A percentile compares a stretch with the other conserved stretches of the same genome.
These are phyloP conservation scores for Pichiaceae sp. DNA, from an alignment of 1,139 yeast genomes.

Conservation along the genomic window DNA sequence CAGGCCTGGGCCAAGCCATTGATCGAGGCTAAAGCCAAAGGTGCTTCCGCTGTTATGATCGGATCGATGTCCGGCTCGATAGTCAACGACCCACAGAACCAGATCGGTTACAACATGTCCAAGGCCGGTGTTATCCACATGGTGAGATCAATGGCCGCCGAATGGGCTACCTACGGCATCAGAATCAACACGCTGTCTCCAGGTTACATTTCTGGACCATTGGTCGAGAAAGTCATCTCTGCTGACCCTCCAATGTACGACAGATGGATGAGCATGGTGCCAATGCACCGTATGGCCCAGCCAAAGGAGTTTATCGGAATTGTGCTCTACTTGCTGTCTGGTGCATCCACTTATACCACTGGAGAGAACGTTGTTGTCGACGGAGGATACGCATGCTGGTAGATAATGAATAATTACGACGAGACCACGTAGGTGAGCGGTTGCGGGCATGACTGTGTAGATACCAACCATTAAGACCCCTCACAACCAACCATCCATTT, in stretches of 20 bases:
- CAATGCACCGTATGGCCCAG: constrained; percentile 73
- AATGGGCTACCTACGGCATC: constrained; percentile 74
- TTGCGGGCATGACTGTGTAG: too few species aligned
- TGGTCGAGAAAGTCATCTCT: constrained; percentile 49
- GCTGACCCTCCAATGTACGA: constrained; percentile 42
- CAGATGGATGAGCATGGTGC: constrained; percentile 59
- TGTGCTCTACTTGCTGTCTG: constrained; percentile 67
- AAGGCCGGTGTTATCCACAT: constrained; percentile 81
- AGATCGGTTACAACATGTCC: constrained; percentile 78
- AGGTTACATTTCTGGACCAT: constrained; percentile 67
- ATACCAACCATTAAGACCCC: too few species aligned
- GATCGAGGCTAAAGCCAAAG: constrained; percentile 36
- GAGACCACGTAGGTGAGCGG: not conserved
- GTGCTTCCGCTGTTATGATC: constrained; percentile 66
- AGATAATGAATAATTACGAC: constrained; percentile 5
- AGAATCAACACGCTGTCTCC: constrained; percentile 78
- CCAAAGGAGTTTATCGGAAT: constrained; percentile 80
- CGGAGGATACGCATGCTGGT: constrained; percentile 73
- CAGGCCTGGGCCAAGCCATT: constrained; percentile 61
- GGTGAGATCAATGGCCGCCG: constrained; percentile 70
- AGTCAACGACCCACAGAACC: constrained; percentile 78
- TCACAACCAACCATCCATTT: not conserved
- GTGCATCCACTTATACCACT: constrained; percentile 72
- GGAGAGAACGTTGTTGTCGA: constrained; percentile 80
- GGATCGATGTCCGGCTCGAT: constrained; percentile 85